Conservation (phyloP, 306 rosid species). For the Potentilla sterilis region DNA sequence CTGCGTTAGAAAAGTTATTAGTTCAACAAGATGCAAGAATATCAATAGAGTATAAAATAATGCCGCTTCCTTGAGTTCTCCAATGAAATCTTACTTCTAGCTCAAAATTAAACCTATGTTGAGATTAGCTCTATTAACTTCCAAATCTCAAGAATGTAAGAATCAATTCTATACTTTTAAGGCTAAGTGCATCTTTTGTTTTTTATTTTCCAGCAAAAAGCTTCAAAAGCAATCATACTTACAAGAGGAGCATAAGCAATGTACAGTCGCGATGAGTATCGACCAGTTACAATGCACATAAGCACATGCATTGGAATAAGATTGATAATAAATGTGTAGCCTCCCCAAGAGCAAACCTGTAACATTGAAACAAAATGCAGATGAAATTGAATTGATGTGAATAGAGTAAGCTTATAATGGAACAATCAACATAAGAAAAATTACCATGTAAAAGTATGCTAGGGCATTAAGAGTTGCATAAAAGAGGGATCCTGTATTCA, state of each 20-base stretch:
- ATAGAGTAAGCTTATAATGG: constrained; percentile 11
- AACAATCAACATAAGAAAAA: constrained; percentile 19
- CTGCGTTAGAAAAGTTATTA: constrained; percentile 44
- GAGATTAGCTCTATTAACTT: background rate
- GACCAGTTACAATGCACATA: constrained; percentile 91
- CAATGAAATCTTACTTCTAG: background rate
- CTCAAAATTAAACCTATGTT: background rate
- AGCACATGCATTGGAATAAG: constrained; percentile 99
- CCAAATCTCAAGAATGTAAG: background rate
- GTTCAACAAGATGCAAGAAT: constrained; percentile 31
- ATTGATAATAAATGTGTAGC: constrained; percentile 96
- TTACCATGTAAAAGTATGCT: constrained; percentile 98
- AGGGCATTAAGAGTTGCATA: constrained; percentile 92
- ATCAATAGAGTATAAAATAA: background rate
- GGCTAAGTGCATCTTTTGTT: background rate
- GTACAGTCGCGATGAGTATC: constrained; percentile 90
- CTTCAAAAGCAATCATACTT: constrained; percentile 42
- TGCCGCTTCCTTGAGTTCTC: background rate
- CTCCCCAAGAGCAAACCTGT: constrained; percentile 99
- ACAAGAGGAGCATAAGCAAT: constrained; percentile 97
- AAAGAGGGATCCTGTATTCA: constrained; percentile 97
- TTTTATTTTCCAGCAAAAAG: background rate
- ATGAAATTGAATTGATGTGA: constrained; percentile 20
- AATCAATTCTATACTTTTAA: background rate
- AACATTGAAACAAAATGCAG: constrained; percentile 27